Percentiles rank a stretch among this genome's conserved stretches.
Conservation (phyloP, 139 green algal species). For the Nannochloris sp. region DNA sequence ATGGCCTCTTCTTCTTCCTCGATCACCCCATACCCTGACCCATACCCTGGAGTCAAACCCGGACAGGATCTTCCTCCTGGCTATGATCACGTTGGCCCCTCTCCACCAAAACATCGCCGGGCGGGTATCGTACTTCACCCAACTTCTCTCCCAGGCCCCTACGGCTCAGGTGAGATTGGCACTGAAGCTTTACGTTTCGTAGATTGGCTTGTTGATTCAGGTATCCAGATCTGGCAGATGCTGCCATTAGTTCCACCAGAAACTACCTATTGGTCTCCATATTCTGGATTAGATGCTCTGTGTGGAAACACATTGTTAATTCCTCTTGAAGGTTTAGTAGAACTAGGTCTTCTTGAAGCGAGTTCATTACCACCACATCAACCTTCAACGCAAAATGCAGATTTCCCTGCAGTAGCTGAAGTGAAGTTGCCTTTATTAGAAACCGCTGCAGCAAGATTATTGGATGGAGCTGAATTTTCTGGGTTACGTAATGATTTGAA, state of each 20-base stretch:
- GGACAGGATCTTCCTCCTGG: constrained; percentile 15
- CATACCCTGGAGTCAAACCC: constrained; percentile 14
- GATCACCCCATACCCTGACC: constrained; percentile 19
- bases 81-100: constrained; percentile 11
- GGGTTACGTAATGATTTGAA: constrained; percentile 37
- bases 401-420: constrained; percentile 8
- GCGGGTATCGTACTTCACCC: constrained; percentile 88
- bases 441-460: constrained; percentile 55
- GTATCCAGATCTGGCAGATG: constrained; percentile 72
- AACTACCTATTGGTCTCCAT: constrained; percentile 86
- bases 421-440: constrained; percentile 64
- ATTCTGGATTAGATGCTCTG: constrained; percentile 80
- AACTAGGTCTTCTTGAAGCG: constrained; percentile 68
- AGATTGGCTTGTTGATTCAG: constrained; percentile 76
- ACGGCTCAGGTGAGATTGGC: constrained; percentile 86
- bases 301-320: constrained; percentile 91
- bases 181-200: constrained; percentile 69
- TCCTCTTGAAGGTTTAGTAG: constrained; percentile 72
- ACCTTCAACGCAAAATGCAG: constrained; percentile 8
- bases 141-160: constrained; percentile 80
- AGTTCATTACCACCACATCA: constrained; percentile 38
- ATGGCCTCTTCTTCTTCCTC: background rate
- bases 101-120: constrained; percentile 13
- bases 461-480: constrained; percentile 30
- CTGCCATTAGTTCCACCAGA: constrained; percentile 93